Conservation (phyloP, 108 stramenopile species). For the Epipyxis sp. region DNA sequence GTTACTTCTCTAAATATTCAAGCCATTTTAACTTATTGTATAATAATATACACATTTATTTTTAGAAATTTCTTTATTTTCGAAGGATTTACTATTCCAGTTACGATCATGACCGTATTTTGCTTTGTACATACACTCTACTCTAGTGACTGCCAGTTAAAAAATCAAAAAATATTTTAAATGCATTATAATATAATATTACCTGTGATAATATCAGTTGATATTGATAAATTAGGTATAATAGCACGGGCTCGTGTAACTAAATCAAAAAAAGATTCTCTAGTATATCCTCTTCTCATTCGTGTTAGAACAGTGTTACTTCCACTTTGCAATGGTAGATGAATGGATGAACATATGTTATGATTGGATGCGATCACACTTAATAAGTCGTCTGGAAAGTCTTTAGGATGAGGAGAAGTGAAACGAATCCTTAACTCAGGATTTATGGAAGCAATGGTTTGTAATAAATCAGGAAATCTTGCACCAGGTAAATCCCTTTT, state of each 20-base stretch:
- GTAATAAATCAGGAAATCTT: conserved; percentile 85
- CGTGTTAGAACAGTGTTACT: conserved; percentile 72
- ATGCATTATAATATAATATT: too few species aligned
- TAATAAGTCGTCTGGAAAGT: conserved; percentile 82
- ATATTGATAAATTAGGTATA: conserved; percentile 84
- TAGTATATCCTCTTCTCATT: conserved; percentile 93
- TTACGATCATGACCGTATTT: too few species aligned
- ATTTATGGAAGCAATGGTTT: conserved; percentile 69
- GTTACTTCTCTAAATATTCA: too few species aligned
- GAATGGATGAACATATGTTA: conserved; percentile 85
- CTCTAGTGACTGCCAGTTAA: too few species aligned
- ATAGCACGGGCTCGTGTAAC: conserved; percentile 62
- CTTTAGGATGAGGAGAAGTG: conserved; percentile 97
- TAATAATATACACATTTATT: too few species aligned
- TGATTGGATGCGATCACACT: conserved; percentile 78
- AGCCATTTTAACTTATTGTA: too few species aligned
- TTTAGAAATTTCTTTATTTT: too few species aligned
- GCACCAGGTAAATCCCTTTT: background rate
- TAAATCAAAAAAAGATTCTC: conserved; percentile 86
- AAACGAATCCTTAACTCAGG: conserved; percentile 90
- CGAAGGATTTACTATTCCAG: too few species aligned
- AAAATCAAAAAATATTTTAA: too few species aligned
- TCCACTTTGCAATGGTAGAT: conserved; percentile 95
- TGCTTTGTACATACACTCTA: too few species aligned
- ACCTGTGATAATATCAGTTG: conserved; percentile 91